A percentile compares a stretch with the other conserved stretches of the same genome.
Evolutionary conservation across 2,329 filamentous ascomycete genomes (phyloP).

Genomic region (Delphinella strobiligena): DNA sequence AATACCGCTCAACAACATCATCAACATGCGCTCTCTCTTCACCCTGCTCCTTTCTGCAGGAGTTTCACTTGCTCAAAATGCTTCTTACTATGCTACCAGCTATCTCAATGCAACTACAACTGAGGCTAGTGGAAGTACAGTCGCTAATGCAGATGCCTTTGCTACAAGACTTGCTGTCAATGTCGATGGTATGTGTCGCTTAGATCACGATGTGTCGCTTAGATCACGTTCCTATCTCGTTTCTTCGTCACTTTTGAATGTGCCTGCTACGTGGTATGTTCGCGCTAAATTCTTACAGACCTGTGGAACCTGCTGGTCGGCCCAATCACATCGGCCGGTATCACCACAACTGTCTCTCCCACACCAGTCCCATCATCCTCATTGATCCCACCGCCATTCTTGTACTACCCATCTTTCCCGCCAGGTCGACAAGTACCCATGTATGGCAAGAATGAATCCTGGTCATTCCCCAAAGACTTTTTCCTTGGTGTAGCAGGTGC

Average conservation of each 20-base stretch:
- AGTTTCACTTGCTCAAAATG: not conserved
- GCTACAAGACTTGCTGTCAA: constrained; percentile 13
- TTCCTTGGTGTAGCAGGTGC: constrained; percentile 21
- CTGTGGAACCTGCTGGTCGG: constrained; percentile 21
- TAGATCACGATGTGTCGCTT: no score
- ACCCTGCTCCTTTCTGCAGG: not conserved
- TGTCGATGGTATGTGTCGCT: constrained; percentile 11
- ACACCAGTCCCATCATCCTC: constrained; percentile 24
- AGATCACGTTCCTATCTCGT: no score
- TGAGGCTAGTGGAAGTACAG: constrained; percentile 9
- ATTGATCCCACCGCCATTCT: constrained; percentile 20
- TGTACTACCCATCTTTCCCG: constrained; percentile 19
- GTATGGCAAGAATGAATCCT: constrained; percentile 21
- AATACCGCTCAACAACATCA: not conserved
- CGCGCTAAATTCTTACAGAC: constrained; percentile 8
- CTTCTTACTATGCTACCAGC: not conserved
- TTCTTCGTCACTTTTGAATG: no score
- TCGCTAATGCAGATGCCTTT: constrained; percentile 12
- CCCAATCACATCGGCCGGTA: constrained; percentile 15
- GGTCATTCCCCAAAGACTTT: constrained; percentile 19
- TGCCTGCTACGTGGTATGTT: not conserved
- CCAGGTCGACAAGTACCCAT: constrained; percentile 17
- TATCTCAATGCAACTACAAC: constrained; percentile 7
- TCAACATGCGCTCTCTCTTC: not conserved
- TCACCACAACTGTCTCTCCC: constrained; percentile 19